A percentile compares a stretch with the other conserved stretches of the same genome.
phyloP scores from a whole-genome alignment of 1,139 yeast species.

The Scheffersomyces lignicola region DNA sequence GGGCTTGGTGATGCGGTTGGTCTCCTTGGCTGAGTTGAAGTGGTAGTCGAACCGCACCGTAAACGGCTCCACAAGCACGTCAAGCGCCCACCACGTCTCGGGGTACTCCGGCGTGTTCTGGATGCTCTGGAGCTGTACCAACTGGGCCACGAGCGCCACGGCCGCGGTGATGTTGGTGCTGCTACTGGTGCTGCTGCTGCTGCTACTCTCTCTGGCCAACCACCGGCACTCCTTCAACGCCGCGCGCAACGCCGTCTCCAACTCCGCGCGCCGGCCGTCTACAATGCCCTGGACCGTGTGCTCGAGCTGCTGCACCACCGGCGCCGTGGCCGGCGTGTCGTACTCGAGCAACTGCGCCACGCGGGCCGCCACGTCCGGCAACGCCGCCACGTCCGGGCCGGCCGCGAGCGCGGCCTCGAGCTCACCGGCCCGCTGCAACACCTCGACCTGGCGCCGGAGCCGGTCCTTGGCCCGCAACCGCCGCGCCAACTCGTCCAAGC shows the following conservation, averaged over 20 bases:
- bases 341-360: constrained; percentile 7
- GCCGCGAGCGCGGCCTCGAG: background rate
- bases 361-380: constrained; percentile 4
- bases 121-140: constrained; percentile 42
- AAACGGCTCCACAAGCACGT: constrained; percentile 56
- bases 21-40: constrained; percentile 60
- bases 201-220: constrained; percentile 13
- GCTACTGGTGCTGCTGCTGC: constrained; percentile 4
- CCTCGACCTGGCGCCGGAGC: too few species aligned
- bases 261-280: constrained; percentile 2
- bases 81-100: constrained; percentile 58
- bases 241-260: constrained; percentile 7
- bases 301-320: background rate
- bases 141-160: constrained; percentile 13
- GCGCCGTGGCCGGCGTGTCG: background rate
- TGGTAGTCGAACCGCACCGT: constrained; percentile 69
- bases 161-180: constrained; percentile 12
- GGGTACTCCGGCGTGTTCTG: constrained; percentile 36
- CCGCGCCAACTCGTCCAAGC: too few species aligned
- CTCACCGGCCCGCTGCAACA: background rate
- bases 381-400: background rate
- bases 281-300: constrained; percentile 3
- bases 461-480: too few species aligned
- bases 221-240: constrained; percentile 16
- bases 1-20: constrained; percentile 73